phyloP scores from a whole-genome alignment of 139 green algal genomes.

The Coelastrella sp. region DNA sequence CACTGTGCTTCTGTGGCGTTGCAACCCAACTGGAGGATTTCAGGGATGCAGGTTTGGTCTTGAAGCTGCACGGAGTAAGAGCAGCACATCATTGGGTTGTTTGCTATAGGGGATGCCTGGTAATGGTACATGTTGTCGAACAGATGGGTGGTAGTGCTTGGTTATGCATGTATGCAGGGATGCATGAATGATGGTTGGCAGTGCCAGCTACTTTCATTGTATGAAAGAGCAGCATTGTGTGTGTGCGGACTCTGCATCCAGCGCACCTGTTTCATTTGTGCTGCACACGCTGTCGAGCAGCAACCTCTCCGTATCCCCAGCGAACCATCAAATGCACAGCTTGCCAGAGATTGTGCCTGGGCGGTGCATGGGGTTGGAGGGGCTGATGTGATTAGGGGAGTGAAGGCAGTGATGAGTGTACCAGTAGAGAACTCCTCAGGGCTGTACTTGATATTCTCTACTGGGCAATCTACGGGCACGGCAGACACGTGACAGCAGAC shows the following conservation, averaged over 20 bases:
- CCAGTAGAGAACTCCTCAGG: constrained; percentile 8
- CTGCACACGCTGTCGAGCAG: constrained; percentile 20
- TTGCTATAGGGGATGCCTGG: not conserved
- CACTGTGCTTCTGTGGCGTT: constrained; percentile 15
- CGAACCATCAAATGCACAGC: constrained; percentile 42
- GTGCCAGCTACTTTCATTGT: not conserved
- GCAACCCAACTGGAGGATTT: constrained; percentile 17
- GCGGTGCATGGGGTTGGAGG: not conserved
- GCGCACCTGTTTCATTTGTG: constrained; percentile 16
- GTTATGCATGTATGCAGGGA: not conserved
- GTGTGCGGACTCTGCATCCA: not conserved
- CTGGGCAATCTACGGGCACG: constrained; percentile 19
- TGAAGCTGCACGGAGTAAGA: constrained; percentile 8
- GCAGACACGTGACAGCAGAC: no score
- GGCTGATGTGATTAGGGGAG: not conserved
- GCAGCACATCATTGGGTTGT: not conserved
- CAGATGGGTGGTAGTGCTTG: not conserved
- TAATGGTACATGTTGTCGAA: no score
- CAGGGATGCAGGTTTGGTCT: constrained; percentile 30
- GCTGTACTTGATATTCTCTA: constrained; percentile 17
- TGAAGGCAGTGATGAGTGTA: constrained; percentile 4
- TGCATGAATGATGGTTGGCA: not conserved
- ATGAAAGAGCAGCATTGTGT: no score
- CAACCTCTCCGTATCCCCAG: constrained; percentile 15
- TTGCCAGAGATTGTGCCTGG: not conserved